Evolutionary conservation across 306 rosid genomes (phyloP), one percentile per base, ranked within the genome.

Genomic region (Vigna mungo): DNA sequence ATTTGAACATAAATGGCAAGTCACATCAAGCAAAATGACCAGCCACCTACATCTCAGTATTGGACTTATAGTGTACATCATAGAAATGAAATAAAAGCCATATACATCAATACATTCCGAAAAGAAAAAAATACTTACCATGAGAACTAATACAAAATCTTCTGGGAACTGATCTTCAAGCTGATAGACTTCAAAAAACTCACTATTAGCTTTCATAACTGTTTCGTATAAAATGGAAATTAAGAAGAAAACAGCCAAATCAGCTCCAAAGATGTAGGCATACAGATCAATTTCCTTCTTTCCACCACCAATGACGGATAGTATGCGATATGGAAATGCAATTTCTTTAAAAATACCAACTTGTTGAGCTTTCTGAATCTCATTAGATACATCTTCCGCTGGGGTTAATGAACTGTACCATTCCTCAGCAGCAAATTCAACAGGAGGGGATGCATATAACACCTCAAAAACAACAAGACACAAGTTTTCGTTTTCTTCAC

Each of bases 81-180:
- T 59, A 58, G 27, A 54, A 70, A 37, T 18, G 13, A 64, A 77
- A 56, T 13, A 61, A 25, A 25, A 61, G 72, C 32, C 55, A 79
- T 68, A 17, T 1, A 69, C 46, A 30, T 43, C 43, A 21, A 30
- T 23, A 75, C 20, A 10, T 44, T 14, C 13, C 7, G 18, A 15
- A n/a, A 17, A n/a, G 23, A 41, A 16, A 51, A 75, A 60, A 68
- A 30, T n/a, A 60, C 14, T 87, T 82, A 88, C 98, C 98, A 94
- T 91, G 77, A 94, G 82, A 84, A 90, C 84, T 59, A 76, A 80
- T 17, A 94, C 94, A 71, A 90, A 94, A 85, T 94, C 93, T 71
- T 85, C 94, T 5, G 98, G 98, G 85, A 94, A 94, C 73, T 94
- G 98, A 87, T 94, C 98, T 85, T 91, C 97, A 77, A 91, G 94